A percentile compares a stretch with the other conserved stretches of the same genome.
Conservation (phyloP, 257 asterid genomes). For the Nyctanthes arbortristis region DNA sequence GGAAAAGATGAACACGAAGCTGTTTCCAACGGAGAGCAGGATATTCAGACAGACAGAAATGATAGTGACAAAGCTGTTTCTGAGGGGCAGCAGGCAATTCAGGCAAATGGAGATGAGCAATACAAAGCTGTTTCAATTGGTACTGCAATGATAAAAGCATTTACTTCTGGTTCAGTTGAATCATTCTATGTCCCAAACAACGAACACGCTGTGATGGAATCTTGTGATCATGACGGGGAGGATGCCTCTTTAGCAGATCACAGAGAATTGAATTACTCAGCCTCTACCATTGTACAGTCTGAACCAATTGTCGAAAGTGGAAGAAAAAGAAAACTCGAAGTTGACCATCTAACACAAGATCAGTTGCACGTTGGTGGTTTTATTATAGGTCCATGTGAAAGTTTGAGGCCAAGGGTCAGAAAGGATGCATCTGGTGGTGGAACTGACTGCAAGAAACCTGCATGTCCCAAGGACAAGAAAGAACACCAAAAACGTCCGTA, state of each 20-base stretch:
- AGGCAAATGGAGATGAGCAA: conserved; percentile 27
- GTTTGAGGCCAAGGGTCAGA: conserved; percentile 74
- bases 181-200: conserved; percentile 26
- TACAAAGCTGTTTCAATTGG: conserved; percentile 26
- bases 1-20: background rate
- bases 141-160: conserved; percentile 21
- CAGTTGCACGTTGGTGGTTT: conserved; percentile 37
- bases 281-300: conserved; percentile 18
- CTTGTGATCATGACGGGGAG: conserved; percentile 13
- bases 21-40: conserved; percentile 19
- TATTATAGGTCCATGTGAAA: conserved; percentile 86
- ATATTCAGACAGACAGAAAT: conserved; percentile 6
- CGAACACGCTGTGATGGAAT: conserved; percentile 20
- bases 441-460: conserved; percentile 25
- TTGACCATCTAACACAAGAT: conserved; percentile 34
- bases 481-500: conserved; percentile 37
- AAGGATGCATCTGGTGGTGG: conserved; percentile 22
- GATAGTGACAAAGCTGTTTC: conserved; percentile 3
- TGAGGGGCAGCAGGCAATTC: conserved; percentile 31
- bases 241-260: conserved; percentile 20
- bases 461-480: conserved; percentile 28
- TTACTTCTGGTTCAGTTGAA: conserved; percentile 20
- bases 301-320: conserved; percentile 21
- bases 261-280: conserved; percentile 24
- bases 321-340: conserved; percentile 64